phyloP scores from a whole-genome alignment of 1,284 basidiomycete genomes.

The Sanguinoderma infundibulare region DNA sequence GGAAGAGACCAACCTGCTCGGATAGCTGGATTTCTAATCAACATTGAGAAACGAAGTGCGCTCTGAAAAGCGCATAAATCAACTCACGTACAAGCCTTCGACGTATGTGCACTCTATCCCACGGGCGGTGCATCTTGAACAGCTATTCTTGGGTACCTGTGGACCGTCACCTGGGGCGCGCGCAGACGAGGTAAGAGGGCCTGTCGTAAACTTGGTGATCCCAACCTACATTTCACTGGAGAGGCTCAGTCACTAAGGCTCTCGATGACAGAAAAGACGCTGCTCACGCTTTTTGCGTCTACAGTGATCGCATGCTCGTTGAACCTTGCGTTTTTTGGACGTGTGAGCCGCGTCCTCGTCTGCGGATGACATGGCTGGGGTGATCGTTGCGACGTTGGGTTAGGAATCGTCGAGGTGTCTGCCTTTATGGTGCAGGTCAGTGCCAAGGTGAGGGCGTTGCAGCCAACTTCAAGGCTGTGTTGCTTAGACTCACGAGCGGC shows the following conservation, averaged over 20 bases:
- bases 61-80: not conserved
- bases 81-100: slow-evolving; percentile 65
- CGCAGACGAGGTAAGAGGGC: too few species aligned
- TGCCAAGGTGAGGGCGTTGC: too few species aligned
- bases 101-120: slow-evolving; percentile 78
- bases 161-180: slow-evolving; percentile 30
- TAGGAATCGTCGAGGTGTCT: too few species aligned
- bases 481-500: too few species aligned
- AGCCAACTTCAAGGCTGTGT: too few species aligned
- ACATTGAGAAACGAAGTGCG: not conserved
- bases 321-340: slow-evolving; percentile 67
- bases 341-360: not conserved
- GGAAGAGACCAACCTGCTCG: slow-evolving; percentile 65
- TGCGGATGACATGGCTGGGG: not conserved
- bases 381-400: too few species aligned
- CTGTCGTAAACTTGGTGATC: not conserved
- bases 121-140: slow-evolving; percentile 81
- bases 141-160: slow-evolving; percentile 61
- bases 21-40: slow-evolving; percentile 74
- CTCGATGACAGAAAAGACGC: not conserved
- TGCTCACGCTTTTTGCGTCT: slow-evolving; percentile 72
- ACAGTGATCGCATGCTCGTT: slow-evolving; percentile 76
- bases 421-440: too few species aligned
- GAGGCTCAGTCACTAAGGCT: not conserved
- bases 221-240: slow-evolving; percentile 1